Base-by-base conservation (phyloP, 306 rosid genomes). In the Amphicarpaea edgeworthii region DNA sequence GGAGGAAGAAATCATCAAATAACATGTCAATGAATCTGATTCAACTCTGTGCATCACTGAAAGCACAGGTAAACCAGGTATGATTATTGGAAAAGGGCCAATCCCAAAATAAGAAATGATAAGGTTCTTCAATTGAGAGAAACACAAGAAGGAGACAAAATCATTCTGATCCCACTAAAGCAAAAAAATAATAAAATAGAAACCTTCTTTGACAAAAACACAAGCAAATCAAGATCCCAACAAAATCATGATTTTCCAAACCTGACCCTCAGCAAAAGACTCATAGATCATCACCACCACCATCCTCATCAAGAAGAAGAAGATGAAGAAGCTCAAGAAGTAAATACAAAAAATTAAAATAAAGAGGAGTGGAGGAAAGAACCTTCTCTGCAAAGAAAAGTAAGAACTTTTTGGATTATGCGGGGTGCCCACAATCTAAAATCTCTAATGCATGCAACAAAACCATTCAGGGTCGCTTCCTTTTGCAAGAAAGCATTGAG, bases 151-250 rank as follows among this genome's bases (percentile, higher is more conserved):
- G 72, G 70, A 55, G 78, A 77, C 87, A 84, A 61, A 77, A 86
- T 81, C 72, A 88, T 90, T 69, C 47, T 69, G 74, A 85, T 73
- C 71, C 81, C 81, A 72, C 82, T 41, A 54, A 76, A 73, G 72
- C 55, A 32, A 62, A 30, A 62, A 30, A 72, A 7, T 12, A 17
- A 63, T 20, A 26, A 73, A 66, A 42, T 66, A 66, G 32, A 55
- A 64, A 8, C 78, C 63, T 62, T 47, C 76, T 74, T 83, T 75
- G 81, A 81, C 73, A 79, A 79, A 87, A 84, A 38, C 88, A 84
- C 69, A 84, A 50, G 83, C 87, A 79, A 91, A 70, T 68, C 81
- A 84, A 62, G 77, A 65, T 70, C 75, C 70, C 46, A 78, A 75
- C 81, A 81, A 76, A 70, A 72, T 67, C 76, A 76, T 74, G 65